Evolutionary conservation across 1,139 yeast species (phyloP).

Genomic region (Candida smagusa): DNA sequence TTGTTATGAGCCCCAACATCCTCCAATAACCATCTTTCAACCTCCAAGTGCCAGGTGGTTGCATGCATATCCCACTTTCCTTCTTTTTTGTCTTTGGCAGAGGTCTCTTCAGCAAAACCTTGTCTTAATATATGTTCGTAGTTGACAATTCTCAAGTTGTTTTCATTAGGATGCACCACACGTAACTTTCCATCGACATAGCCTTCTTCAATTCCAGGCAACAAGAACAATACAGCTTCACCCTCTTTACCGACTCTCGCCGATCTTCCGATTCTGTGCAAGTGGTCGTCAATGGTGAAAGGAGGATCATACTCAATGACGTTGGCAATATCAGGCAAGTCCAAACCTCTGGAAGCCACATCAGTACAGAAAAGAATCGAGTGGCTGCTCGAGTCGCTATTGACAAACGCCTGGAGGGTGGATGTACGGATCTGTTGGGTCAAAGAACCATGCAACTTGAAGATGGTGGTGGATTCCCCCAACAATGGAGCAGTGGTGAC

Average conservation of each 20-base stretch:
- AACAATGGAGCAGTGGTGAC: slow-evolving; percentile 54
- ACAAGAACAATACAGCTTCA: slow-evolving; percentile 64
- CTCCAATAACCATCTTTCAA: slow-evolving; percentile 84
- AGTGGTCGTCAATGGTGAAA: slow-evolving; percentile 65
- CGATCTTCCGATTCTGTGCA: slow-evolving; percentile 72
- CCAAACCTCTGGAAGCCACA: slow-evolving; percentile 73
- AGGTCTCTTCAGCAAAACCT: slow-evolving; percentile 51
- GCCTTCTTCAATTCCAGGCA: slow-evolving; percentile 87
- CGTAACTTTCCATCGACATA: slow-evolving; percentile 57
- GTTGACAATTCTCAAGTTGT: slow-evolving; percentile 30
- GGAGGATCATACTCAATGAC: slow-evolving; percentile 72
- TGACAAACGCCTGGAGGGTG: slow-evolving; percentile 67
- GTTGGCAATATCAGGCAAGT: slow-evolving; percentile 61
- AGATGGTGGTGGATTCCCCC: slow-evolving; percentile 49
- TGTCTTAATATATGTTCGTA: slow-evolving; percentile 54
- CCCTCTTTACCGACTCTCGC: slow-evolving; percentile 72
- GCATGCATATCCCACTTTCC: slow-evolving; percentile 90
- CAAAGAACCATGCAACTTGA: slow-evolving; percentile 86
- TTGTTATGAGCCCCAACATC: slow-evolving; percentile 55
- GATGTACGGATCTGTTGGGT: slow-evolving; percentile 78
- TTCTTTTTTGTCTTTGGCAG: slow-evolving; percentile 17
- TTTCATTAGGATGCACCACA: slow-evolving; percentile 60
- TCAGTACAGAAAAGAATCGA: slow-evolving; percentile 78
- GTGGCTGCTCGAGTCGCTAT: slow-evolving; percentile 39
- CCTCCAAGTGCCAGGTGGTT: slow-evolving; percentile 90